Base-by-base conservation (phyloP, 805 yeast species). In the Candida peoriensis region DNA sequence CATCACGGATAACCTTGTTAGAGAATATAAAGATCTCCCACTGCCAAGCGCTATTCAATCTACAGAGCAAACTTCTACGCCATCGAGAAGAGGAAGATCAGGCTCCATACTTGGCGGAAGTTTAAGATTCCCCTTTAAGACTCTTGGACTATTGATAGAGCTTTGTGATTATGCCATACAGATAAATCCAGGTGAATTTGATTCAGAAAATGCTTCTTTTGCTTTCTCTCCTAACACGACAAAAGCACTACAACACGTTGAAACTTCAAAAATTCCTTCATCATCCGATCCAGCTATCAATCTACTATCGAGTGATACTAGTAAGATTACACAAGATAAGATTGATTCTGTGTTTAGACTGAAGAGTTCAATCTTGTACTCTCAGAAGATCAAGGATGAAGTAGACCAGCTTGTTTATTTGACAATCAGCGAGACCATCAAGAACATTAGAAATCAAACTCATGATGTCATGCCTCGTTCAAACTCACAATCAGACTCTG, bases 301-400 rank as follows among this genome's bases (percentile, higher is more conserved):
- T 30, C 52, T 72, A 11, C 59, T 88, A 17, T 71, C 81, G 2
- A 74, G 68, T 13, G 95, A 88, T 48, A 83, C 95, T 0, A 74
- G 77, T 41, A 53, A 52, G 0, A 48, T 81, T 17, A 77, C 80
- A 1, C 66, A 66, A 32, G 74, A 72, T 13, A 89, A 89, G 55
- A 68, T 85, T 3, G 86, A 81, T 34, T 70, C 84, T 0, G 69
- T 87, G 14, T 64, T 76, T 13, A 65, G 96, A 49, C 66, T 84
- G 36, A 79, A 85, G 11, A 82, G 88, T 41, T 74, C 86, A 3
- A 64, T 85, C 40, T 76, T 81, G 36, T 87, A 81, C 54, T 78
- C 84, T 15, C 81, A 81, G 43, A 80, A 77, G 47, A 77, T 88
- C 32, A 82, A 85, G 34, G 74, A 70, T 34, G 96, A 89, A 56